phyloP scores from a whole-genome alignment of 345 rosid species.

The Melaleuca quinquenervia region DNA sequence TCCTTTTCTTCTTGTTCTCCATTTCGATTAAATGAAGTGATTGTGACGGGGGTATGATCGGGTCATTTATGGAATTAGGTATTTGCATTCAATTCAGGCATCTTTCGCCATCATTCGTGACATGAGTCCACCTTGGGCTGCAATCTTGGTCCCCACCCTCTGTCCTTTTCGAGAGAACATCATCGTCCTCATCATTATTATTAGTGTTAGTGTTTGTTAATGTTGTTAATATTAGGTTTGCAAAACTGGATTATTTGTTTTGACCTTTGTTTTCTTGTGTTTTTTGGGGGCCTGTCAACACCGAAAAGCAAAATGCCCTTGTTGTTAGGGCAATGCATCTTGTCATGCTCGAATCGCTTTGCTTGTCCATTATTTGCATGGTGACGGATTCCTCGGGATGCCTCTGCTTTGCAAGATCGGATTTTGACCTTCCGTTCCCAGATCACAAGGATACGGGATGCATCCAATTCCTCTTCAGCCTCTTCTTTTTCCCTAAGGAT shows the following conservation, averaged over 20 bases:
- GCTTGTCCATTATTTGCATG: background rate
- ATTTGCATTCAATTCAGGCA: slow-evolving; percentile 9
- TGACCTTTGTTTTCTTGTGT: background rate
- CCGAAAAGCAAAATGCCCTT: background rate
- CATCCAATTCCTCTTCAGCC: background rate
- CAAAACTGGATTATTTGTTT: background rate
- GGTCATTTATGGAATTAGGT: slow-evolving; percentile 16
- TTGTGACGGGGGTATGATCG: slow-evolving; percentile 2
- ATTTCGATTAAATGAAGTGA: background rate
- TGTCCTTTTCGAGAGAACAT: background rate
- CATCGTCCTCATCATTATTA: background rate
- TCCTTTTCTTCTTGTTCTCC: background rate
- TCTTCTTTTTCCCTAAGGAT: background rate
- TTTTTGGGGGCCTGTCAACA: background rate
- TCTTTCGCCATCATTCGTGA: slow-evolving; percentile 5
- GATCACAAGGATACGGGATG: background rate
- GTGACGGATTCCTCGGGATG: background rate
- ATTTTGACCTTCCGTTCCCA: background rate
- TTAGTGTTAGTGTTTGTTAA: background rate
- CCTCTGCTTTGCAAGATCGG: background rate
- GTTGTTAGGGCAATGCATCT: background rate
- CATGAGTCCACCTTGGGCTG: background rate
- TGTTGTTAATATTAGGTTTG: background rate
- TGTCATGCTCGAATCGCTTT: background rate
- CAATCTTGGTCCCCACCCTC: background rate